Conservation (phyloP, 225 moss, liverwort and hornwort species). For the Takakia lepidozioides region DNA sequence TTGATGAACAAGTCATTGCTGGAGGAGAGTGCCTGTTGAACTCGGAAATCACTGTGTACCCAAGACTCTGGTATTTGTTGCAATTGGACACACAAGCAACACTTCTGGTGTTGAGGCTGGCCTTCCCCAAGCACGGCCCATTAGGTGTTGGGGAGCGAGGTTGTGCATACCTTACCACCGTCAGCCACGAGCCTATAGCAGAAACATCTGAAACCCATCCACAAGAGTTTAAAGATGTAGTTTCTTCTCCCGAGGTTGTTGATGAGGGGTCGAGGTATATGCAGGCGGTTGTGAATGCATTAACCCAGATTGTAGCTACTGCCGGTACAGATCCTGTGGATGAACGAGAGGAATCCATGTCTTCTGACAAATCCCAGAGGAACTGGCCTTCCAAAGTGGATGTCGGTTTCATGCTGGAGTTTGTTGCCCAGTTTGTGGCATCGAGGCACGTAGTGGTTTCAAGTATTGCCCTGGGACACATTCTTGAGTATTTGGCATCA, state of each 20-base stretch:
- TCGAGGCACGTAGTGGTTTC: conserved; percentile 81
- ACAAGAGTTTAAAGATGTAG: no score
- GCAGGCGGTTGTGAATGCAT: conserved; percentile 76
- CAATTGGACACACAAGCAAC: conserved; percentile 76
- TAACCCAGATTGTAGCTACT: conserved; percentile 54
- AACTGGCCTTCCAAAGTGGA: conserved; percentile 63
- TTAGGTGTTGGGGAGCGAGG: conserved; percentile 82
- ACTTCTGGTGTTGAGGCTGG: conserved; percentile 72
- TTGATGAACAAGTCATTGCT: conserved; percentile 51
- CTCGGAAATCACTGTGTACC: conserved; percentile 34
- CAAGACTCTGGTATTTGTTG: conserved; percentile 78
- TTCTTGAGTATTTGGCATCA: conserved; percentile 73
- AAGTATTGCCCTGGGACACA: conserved; percentile 52
- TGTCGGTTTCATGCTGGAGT: conserved; percentile 67
- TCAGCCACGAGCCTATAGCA: conserved; percentile 10
- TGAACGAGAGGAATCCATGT: conserved; percentile 8
- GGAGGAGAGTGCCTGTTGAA: conserved; percentile 24
- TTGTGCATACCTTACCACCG: conserved; percentile 52
- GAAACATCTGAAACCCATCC: conserved; percentile 22
- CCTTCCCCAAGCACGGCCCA: conserved; percentile 86
- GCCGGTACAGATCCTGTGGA: conserved; percentile 11
- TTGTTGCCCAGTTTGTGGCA: conserved; percentile 88
- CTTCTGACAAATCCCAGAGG: conserved; percentile 14
- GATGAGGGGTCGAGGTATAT: conserved; percentile 68
- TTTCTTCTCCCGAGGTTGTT: conserved; percentile 38